Conservation (phyloP, 306 rosid species). For the Cicer bijugum region DNA sequence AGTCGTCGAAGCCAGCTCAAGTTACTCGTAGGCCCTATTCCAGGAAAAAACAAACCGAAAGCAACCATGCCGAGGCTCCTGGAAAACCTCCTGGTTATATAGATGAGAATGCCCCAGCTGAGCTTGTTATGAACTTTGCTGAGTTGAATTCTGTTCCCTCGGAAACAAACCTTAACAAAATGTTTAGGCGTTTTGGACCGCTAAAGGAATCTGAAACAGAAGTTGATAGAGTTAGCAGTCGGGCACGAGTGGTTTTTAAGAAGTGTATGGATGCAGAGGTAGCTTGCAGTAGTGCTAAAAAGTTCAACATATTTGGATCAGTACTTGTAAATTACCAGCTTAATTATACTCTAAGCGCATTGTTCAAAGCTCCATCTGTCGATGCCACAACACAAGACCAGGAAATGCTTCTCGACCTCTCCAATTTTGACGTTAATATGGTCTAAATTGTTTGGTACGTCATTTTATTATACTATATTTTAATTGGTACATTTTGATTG, state of each 20-base stretch:
- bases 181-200: constrained; percentile 95
- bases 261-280: constrained; percentile 82
- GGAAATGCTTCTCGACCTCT: constrained; percentile 83
- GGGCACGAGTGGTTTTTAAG: constrained; percentile 93
- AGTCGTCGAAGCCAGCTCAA: constrained; percentile 63
- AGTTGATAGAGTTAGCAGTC: constrained; percentile 83
- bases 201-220: constrained; percentile 87
- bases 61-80: constrained; percentile 45
- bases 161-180: constrained; percentile 73
- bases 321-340: constrained; percentile 81
- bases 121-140: constrained; percentile 88
- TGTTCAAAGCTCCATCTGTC: constrained; percentile 70
- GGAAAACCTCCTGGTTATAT: constrained; percentile 74
- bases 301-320: constrained; percentile 87
- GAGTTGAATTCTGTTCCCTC: constrained; percentile 83
- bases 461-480: constrained; percentile 10
- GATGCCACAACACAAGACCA: constrained; percentile 70
- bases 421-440: constrained; percentile 67
- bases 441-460: constrained; percentile 59
- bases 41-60: constrained; percentile 67
- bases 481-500: constrained; percentile 32
- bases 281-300: constrained; percentile 84
- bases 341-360: constrained; percentile 69
- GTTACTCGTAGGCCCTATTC: constrained; percentile 70
- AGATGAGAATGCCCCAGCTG: constrained; percentile 80